Conservation (phyloP, 129 eudicot genomes). For the Oenanthe sinensis region DNA sequence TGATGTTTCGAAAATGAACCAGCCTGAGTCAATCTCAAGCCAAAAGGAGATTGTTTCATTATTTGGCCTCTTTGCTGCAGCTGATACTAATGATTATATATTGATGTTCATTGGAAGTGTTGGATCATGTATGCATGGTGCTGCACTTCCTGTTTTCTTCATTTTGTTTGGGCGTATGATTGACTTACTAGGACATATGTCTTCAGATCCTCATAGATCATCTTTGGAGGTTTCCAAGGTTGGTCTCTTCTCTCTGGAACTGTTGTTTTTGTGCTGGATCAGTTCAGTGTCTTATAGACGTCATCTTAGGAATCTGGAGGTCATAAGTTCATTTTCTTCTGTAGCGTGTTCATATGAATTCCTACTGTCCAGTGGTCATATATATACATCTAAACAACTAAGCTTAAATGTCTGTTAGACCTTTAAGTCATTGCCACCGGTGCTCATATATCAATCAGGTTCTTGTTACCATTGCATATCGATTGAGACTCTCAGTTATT, state of each 20-base stretch:
- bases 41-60: constrained; percentile 25
- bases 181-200: constrained; percentile 61
- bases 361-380: background rate
- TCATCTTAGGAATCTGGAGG: background rate
- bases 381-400: constrained; percentile 1
- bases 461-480: background rate
- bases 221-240: constrained; percentile 67
- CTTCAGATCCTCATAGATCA: constrained; percentile 50
- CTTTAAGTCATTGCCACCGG: background rate
- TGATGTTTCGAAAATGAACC: constrained; percentile 21
- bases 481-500: background rate
- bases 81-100: constrained; percentile 53
- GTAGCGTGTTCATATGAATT: background rate
- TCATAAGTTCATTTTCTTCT: background rate
- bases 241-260: background rate
- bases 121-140: constrained; percentile 79
- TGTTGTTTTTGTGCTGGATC: background rate
- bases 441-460: background rate
- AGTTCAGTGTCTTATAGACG: background rate
- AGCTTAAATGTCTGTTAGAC: background rate
- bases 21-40: constrained; percentile 21
- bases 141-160: constrained; percentile 71
- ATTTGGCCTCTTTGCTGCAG: constrained; percentile 54
- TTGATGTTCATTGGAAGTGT: constrained; percentile 72
- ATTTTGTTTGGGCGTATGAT: constrained; percentile 71